Evolutionary conservation across 1,139 yeast genomes (phyloP).

Genomic region (Blastobotrys apis): DNA sequence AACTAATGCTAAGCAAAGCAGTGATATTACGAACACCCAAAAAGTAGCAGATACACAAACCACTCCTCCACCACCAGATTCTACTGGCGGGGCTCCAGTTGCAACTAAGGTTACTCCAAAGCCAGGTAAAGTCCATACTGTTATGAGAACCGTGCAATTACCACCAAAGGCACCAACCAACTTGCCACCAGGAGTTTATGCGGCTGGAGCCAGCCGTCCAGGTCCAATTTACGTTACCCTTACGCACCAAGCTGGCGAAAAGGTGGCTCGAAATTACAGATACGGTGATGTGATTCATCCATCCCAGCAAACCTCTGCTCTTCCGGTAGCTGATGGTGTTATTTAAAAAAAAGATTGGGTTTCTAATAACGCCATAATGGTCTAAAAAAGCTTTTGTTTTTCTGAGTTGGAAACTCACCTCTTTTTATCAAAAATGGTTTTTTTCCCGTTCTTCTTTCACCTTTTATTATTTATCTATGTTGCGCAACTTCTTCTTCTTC

Average conservation of each 20-base stretch:
- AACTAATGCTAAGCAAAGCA: neutral
- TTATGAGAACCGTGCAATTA: slow-evolving; percentile 3
- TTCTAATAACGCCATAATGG: too few relatives aligned
- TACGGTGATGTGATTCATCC: too few relatives aligned
- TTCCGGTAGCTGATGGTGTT: too few relatives aligned
- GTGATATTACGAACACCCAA: neutral
- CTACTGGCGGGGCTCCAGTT: neutral
- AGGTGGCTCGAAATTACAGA: too few relatives aligned
- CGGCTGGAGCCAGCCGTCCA: neutral
- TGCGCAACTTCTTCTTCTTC: neutral
- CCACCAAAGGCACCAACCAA: slow-evolving; percentile 9
- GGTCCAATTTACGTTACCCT: slow-evolving; percentile 7
- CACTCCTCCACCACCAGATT: neutral
- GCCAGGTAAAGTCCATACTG: neutral
- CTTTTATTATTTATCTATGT: too few relatives aligned
- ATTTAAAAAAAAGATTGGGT: too few relatives aligned
- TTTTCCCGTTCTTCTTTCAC: too few relatives aligned
- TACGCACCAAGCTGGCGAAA: neutral
- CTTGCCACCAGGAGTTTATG: slow-evolving; percentile 12
- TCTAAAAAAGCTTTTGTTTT: too few relatives aligned
- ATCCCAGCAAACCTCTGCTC: too few relatives aligned
- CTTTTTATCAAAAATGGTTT: neutral
- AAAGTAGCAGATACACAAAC: neutral
- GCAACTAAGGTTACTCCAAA: neutral
- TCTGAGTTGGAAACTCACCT: too few relatives aligned